These are phyloP conservation scores for Climacium dendroides DNA, from an alignment of 225 moss, liverwort and hornwort species.

Conservation along the genomic window DNA sequence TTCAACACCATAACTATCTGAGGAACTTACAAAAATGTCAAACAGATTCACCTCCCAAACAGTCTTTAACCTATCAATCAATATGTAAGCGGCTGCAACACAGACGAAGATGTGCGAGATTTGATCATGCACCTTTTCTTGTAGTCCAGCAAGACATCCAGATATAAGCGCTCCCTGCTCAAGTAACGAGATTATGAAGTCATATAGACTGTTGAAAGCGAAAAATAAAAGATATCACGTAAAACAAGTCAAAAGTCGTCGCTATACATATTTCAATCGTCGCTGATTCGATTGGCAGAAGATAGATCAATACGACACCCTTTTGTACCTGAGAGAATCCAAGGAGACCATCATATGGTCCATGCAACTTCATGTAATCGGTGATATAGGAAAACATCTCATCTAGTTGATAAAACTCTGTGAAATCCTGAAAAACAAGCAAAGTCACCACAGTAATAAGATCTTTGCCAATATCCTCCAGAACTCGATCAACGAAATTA, in stretches of 20 bases:
- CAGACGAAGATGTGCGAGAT: background rate
- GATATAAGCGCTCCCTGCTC: slow-evolving; percentile 55
- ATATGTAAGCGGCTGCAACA: background rate
- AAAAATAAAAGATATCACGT: background rate
- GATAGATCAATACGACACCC: background rate
- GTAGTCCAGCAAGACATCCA: slow-evolving; percentile 41
- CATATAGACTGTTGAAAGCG: background rate
- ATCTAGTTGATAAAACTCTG: slow-evolving; percentile 45
- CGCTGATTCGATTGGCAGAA: background rate
- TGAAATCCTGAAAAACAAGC: slow-evolving; percentile 29
- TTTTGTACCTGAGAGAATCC: slow-evolving; percentile 75
- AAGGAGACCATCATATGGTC: slow-evolving; percentile 78
- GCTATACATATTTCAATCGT: background rate
- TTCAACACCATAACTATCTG: background rate
- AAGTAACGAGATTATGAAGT: background rate
- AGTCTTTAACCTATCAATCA: background rate
- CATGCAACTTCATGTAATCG: slow-evolving; percentile 74
- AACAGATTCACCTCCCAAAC: background rate
- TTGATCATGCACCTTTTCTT: slow-evolving; percentile 45
- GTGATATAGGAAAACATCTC: slow-evolving; percentile 45
- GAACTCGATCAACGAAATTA: background rate
- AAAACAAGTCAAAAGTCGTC: background rate
- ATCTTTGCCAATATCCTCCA: background rate
- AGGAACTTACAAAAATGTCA: background rate
- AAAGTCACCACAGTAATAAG: background rate